Percentiles rank a stretch among this genome's conserved stretches.
phyloP scores from a whole-genome alignment of 1,139 yeast genomes.

The Petasospora rhodanensis region DNA sequence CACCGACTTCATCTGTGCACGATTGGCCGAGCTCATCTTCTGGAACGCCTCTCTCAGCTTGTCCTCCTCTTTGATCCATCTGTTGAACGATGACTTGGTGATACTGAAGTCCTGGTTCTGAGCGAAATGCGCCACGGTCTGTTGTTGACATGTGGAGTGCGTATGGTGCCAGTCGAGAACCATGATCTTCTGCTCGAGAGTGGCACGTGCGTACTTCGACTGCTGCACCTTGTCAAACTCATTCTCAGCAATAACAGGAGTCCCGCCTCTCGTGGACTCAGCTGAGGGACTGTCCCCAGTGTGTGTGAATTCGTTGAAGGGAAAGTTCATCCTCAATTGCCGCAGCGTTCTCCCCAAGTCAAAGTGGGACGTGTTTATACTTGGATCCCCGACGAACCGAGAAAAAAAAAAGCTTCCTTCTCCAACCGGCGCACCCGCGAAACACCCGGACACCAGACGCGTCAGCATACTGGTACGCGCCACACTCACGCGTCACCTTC shows the following conservation, averaged over 20 bases:
- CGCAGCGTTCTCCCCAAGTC: too few species aligned
- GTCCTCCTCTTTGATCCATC: slow-evolving; percentile 32
- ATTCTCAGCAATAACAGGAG: too few species aligned
- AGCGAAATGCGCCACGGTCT: slow-evolving; percentile 30
- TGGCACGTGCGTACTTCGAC: slow-evolving; percentile 29
- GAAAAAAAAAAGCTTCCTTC: too few species aligned
- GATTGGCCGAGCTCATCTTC: slow-evolving; percentile 6
- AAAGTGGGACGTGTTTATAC: background rate
- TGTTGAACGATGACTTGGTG: slow-evolving; percentile 32
- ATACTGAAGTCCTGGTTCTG: slow-evolving; percentile 27
- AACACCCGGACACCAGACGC: slow-evolving; percentile 5
- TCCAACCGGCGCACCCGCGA: too few species aligned
- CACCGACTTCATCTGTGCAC: slow-evolving; percentile 2
- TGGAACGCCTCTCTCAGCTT: slow-evolving; percentile 22
- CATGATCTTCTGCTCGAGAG: slow-evolving; percentile 31
- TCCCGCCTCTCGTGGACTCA: too few species aligned
- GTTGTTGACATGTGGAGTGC: slow-evolving; percentile 29
- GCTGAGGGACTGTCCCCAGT: too few species aligned
- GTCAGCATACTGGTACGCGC: too few species aligned
- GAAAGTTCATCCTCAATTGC: too few species aligned
- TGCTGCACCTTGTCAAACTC: too few species aligned
- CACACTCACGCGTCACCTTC: slow-evolving; percentile 8
- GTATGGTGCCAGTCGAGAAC: slow-evolving; percentile 31
- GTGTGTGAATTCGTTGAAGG: too few species aligned
- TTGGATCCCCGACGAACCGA: slow-evolving; percentile 7